These are phyloP conservation scores for Wickerhamomyces xylosicus DNA, from an alignment of 805 yeast genomes.

Conservation along the genomic window DNA sequence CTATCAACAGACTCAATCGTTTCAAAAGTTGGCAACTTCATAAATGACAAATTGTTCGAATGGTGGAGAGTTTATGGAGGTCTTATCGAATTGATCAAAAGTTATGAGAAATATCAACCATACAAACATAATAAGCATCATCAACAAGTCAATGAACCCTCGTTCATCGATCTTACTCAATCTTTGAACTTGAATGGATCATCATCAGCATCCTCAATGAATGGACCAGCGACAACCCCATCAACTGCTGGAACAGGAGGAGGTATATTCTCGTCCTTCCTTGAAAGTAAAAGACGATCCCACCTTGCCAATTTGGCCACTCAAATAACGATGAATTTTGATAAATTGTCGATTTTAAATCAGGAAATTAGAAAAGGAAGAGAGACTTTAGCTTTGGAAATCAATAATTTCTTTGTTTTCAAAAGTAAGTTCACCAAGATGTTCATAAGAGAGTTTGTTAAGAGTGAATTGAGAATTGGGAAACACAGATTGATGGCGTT, in stretches of 20 bases:
- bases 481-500: constrained; percentile 13
- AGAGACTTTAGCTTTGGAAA: constrained; percentile 52
- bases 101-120: constrained; percentile 20
- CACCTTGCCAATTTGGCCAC: too few species aligned
- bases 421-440: constrained; percentile 30
- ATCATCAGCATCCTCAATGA: too few species aligned
- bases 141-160: constrained; percentile 12
- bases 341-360: constrained; percentile 28
- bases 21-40: constrained; percentile 21
- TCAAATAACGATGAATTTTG: too few species aligned
- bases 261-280: too few species aligned
- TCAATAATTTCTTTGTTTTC: constrained; percentile 46
- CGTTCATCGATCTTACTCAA: constrained; percentile 13
- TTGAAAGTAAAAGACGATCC: too few species aligned
- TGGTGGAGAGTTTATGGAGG: constrained; percentile 40
- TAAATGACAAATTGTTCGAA: constrained; percentile 23
- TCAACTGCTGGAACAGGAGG: not conserved
- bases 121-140: not conserved
- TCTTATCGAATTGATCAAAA: constrained; percentile 24
- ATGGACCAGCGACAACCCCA: constrained; percentile 1
- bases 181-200: constrained; percentile 13
- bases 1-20: constrained; percentile 19
- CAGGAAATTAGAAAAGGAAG: constrained; percentile 41
- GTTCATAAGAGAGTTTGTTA: constrained; percentile 25
- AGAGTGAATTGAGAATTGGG: constrained; percentile 19